These are phyloP conservation scores for Candida germanica DNA, from an alignment of 805 yeast species.

Conservation along the genomic window DNA sequence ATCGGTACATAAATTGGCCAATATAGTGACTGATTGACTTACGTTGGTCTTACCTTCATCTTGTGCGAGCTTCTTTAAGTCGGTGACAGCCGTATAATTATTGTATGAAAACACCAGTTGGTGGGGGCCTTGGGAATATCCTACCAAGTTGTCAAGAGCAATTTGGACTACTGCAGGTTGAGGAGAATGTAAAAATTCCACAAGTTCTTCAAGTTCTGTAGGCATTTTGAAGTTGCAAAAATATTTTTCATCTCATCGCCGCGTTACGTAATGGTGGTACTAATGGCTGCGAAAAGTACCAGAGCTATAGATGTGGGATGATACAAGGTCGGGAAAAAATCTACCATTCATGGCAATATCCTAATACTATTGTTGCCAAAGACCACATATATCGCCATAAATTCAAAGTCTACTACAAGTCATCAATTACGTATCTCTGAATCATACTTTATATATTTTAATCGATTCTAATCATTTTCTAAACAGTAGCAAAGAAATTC, in stretches of 20 bases:
- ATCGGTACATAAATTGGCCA: slow-evolving; percentile 82
- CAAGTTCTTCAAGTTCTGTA: slow-evolving; percentile 52
- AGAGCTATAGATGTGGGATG: too few species aligned
- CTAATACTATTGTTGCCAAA: too few species aligned
- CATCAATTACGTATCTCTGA: too few species aligned
- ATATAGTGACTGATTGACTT: slow-evolving; percentile 68
- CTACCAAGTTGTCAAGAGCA: slow-evolving; percentile 81
- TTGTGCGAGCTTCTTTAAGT: slow-evolving; percentile 58
- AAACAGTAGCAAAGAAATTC: slow-evolving; percentile 14
- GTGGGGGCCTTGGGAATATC: slow-evolving; percentile 70
- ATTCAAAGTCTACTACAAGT: too few species aligned
- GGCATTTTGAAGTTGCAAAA: slow-evolving; percentile 29
- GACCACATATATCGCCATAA: too few species aligned
- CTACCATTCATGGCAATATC: too few species aligned
- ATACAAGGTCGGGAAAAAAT: too few species aligned
- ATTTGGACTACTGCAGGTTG: slow-evolving; percentile 77
- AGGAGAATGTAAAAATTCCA: slow-evolving; percentile 76
- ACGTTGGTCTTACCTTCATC: slow-evolving; percentile 53
- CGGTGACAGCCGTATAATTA: slow-evolving; percentile 66
- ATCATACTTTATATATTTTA: too few species aligned
- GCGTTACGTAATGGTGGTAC: slow-evolving; percentile 5
- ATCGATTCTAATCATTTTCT: too few species aligned
- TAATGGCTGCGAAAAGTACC: slow-evolving; percentile 1
- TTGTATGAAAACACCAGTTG: slow-evolving; percentile 66
- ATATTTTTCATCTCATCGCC: slow-evolving; percentile 9